Percentiles rank a stretch among this genome's conserved stretches.
phyloP scores from a whole-genome alignment of 2,329 filamentous ascomycete species.

The Elsinoe fawcettii region DNA sequence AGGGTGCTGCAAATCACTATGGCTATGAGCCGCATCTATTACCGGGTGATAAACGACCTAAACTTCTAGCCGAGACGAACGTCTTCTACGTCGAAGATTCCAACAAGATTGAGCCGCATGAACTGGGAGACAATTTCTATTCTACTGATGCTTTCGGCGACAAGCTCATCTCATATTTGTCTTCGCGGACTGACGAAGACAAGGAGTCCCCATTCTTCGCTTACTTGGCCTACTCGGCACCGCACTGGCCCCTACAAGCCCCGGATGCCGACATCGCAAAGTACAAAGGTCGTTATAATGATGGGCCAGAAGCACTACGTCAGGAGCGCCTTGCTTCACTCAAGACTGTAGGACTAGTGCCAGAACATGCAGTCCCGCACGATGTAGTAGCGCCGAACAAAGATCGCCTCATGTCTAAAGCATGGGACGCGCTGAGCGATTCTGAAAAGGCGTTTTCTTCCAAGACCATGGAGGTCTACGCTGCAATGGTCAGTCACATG shows the following conservation, averaged over 20 bases:
- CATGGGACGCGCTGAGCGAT: conserved; percentile 22
- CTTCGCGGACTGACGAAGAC: conserved; percentile 19
- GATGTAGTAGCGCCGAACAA: conserved; percentile 22
- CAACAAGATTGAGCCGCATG: conserved; percentile 19
- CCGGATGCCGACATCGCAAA: conserved; percentile 22
- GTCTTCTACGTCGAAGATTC: conserved; percentile 24
- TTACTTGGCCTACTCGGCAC: conserved; percentile 27
- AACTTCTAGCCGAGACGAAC: conserved; percentile 18
- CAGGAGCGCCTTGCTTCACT: conserved; percentile 22
- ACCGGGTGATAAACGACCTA: conserved; percentile 19
- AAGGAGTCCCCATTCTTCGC: conserved; percentile 26
- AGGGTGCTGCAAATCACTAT: conserved; percentile 29
- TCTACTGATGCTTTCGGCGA: conserved; percentile 28
- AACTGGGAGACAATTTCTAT: conserved; percentile 26
- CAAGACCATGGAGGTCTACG: conserved; percentile 32
- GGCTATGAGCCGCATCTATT: conserved; percentile 29
- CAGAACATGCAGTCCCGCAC: conserved; percentile 22
- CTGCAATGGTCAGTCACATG: conserved; percentile 32
- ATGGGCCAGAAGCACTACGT: conserved; percentile 24
- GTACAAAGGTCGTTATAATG: conserved; percentile 24
- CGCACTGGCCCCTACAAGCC: conserved; percentile 29
- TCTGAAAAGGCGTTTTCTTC: conserved; percentile 36
- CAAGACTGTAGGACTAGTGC: conserved; percentile 23
- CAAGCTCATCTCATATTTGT: conserved; percentile 25
- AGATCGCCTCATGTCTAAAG: conserved; percentile 17